These are phyloP conservation scores for Ganoderma boninense DNA, from an alignment of 1,284 basidiomycete species.

Conservation along the genomic window DNA sequence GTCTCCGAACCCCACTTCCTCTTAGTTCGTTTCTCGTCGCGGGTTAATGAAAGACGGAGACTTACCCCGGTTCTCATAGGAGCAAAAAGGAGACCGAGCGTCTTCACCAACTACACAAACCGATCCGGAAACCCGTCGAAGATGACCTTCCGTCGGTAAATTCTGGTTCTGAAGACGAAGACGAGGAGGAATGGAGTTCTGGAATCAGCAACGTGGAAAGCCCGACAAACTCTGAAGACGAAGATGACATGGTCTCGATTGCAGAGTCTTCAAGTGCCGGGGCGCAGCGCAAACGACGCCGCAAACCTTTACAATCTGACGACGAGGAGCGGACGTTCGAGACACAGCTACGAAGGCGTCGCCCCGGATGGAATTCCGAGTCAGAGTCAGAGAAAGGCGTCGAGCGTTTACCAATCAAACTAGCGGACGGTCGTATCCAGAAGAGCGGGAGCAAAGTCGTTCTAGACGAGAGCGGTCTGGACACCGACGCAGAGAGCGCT, in stretches of 20 bases:
- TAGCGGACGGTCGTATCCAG: constrained; percentile 80
- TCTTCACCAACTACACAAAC: constrained; percentile 70
- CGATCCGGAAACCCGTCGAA: constrained; percentile 51
- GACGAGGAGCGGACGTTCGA: constrained; percentile 77
- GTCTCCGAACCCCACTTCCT: background rate
- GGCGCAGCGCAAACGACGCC: constrained; percentile 20
- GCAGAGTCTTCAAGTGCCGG: constrained; percentile 34
- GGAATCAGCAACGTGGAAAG: constrained; percentile 47
- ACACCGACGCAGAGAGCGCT: constrained; percentile 50
- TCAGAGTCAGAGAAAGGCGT: constrained; percentile 60
- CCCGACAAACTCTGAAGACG: constrained; percentile 31
- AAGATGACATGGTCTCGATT: constrained; percentile 23
- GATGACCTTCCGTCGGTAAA: constrained; percentile 73
- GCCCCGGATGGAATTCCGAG: constrained; percentile 53
- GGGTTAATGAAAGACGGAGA: background rate
- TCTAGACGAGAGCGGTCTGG: constrained; percentile 48
- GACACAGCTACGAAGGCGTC: constrained; percentile 60
- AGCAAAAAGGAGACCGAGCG: constrained; percentile 80
- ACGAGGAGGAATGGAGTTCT: constrained; percentile 64
- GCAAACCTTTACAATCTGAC: constrained; percentile 57
- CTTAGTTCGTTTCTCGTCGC: background rate
- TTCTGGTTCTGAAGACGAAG: constrained; percentile 66
- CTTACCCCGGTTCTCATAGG: constrained; percentile 48
- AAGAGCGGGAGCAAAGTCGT: constrained; percentile 49
- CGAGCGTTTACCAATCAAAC: constrained; percentile 85